A percentile compares a stretch with the other conserved stretches of the same genome.
These are phyloP conservation scores for Streptanthus diversifolius DNA, from an alignment of 345 rosid genomes.

Conservation along the genomic window DNA sequence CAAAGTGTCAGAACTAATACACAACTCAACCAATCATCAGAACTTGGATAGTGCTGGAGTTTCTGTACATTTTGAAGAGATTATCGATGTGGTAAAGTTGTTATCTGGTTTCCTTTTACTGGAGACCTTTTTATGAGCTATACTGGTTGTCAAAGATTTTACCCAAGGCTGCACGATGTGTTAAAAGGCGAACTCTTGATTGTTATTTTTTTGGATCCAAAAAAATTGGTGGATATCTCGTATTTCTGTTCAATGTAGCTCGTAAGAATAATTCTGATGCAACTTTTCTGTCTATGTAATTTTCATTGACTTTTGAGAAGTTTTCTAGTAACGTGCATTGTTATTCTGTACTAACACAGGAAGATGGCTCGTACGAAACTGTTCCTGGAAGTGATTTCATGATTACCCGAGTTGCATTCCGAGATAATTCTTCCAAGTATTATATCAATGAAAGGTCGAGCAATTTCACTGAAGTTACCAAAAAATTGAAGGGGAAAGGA, in stretches of 20 bases:
- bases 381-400: slow-evolving; percentile 90
- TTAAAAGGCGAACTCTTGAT: background rate
- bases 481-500: slow-evolving; percentile 85
- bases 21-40: slow-evolving; percentile 94
- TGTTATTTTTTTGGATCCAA: background rate
- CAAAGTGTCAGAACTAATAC: slow-evolving; percentile 97
- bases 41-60: slow-evolving; percentile 94
- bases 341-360: slow-evolving; percentile 45
- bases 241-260: background rate
- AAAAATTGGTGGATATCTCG: background rate
- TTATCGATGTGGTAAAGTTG: slow-evolving; percentile 69
- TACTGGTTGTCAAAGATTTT: background rate
- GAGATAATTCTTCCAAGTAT: slow-evolving; percentile 94
- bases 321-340: slow-evolving; percentile 4
- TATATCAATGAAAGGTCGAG: slow-evolving; percentile 74
- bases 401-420: slow-evolving; percentile 83
- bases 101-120: background rate
- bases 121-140: background rate
- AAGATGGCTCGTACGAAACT: slow-evolving; percentile 74
- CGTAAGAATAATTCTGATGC: background rate
- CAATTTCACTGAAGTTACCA: slow-evolving; percentile 95
- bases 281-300: background rate
- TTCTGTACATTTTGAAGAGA: slow-evolving; percentile 96
- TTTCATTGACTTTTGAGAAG: background rate
- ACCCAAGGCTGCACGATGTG: background rate